Conservation (phyloP, 306 rosid species). For the Castanea mollissima region DNA sequence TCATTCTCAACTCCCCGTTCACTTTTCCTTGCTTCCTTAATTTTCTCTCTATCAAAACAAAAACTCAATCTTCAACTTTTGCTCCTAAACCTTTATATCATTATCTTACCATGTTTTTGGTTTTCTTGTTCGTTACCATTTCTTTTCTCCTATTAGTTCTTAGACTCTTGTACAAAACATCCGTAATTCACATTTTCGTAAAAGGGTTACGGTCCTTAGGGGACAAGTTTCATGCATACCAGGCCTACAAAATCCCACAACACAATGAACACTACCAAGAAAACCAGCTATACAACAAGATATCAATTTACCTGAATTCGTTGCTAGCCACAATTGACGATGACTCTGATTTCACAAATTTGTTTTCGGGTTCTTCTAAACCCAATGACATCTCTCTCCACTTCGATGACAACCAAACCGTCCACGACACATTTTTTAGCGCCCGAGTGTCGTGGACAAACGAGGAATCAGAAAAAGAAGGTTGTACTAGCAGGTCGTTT, state of each 20-base stretch:
- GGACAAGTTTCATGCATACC: conserved; percentile 54
- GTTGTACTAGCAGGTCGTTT: conserved; percentile 19
- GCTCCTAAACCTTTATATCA: neutral
- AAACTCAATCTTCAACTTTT: neutral
- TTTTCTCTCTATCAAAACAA: neutral
- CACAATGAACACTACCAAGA: conserved; percentile 52
- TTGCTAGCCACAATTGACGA: conserved; percentile 68
- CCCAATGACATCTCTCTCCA: conserved; percentile 69
- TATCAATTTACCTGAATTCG: conserved; percentile 65
- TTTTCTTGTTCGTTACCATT: conserved; percentile 28
- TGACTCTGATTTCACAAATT: conserved; percentile 75
- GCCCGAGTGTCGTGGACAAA: conserved; percentile 66
- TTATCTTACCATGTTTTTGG: conserved; percentile 19
- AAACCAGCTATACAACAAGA: conserved; percentile 69
- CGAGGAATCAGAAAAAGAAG: conserved; percentile 16
- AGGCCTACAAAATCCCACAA: conserved; percentile 69
- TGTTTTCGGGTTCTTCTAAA: conserved; percentile 65
- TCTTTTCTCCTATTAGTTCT: conserved; percentile 20
- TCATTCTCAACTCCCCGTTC: neutral
- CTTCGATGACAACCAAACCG: conserved; percentile 47
- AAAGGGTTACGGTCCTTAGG: conserved; percentile 56
- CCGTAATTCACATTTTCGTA: conserved; percentile 47
- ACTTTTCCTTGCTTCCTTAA: neutral
- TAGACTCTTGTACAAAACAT: conserved; percentile 59
- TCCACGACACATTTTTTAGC: conserved; percentile 71